These are phyloP conservation scores for Warburgia ugandensis DNA, from an alignment of 164 flowering plant species.

Conservation along the genomic window DNA sequence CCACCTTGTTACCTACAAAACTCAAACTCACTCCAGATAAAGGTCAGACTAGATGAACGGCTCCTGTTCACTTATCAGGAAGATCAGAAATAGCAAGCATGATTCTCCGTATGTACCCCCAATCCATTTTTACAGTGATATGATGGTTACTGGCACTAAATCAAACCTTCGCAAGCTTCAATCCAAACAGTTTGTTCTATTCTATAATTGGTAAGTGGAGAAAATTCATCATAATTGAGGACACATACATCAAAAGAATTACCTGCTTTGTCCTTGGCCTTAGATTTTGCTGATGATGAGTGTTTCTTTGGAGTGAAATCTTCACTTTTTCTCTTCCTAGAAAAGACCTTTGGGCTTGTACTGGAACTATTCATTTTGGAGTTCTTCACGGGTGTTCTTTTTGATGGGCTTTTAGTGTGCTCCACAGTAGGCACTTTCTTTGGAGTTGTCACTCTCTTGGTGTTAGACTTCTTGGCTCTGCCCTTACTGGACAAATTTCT, in stretches of 20 bases:
- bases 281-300: conserved; percentile 33
- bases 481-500: conserved; percentile 32
- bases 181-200: neutral
- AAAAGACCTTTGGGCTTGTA: conserved; percentile 42
- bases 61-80: no score
- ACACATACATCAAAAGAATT: neutral
- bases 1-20: conserved; percentile 30
- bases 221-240: neutral
- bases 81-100: no score
- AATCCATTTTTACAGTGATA: no score
- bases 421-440: conserved; percentile 31
- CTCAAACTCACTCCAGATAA: neutral
- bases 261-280: conserved; percentile 52
- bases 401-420: conserved; percentile 29
- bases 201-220: no score
- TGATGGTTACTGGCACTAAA: no score
- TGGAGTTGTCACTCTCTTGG: conserved; percentile 28
- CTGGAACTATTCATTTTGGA: conserved; percentile 38
- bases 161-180: no score
- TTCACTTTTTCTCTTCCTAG: conserved; percentile 57
- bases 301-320: conserved; percentile 27
- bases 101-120: no score
- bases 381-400: conserved; percentile 33
- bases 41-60: neutral
- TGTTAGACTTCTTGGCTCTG: conserved; percentile 32